Conservation (phyloP, 768 basidiomycete species). For the Termitomyces sp. region DNA sequence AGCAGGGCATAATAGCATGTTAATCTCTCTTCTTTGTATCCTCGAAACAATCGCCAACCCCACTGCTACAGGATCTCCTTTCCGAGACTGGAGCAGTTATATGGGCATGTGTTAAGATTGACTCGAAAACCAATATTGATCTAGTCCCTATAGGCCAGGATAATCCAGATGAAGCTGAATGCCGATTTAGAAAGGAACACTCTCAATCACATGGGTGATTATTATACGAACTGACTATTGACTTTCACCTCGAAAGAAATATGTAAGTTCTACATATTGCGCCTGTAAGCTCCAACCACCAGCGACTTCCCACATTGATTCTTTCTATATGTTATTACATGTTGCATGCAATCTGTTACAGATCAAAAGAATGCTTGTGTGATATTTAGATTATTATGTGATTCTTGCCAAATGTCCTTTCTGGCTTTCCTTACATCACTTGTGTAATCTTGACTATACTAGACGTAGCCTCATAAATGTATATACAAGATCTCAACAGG, state of each 20-base stretch:
- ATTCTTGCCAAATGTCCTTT: too few species aligned
- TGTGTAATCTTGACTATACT: background rate
- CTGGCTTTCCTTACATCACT: too few species aligned
- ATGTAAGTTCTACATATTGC: background rate
- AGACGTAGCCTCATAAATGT: background rate
- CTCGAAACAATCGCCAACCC: background rate
- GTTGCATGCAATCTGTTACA: background rate
- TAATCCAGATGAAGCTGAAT: slow-evolving; percentile 35
- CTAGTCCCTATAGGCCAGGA: slow-evolving; percentile 29
- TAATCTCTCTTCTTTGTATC: background rate
- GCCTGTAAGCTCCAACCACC: background rate
- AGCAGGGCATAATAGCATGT: too few species aligned
- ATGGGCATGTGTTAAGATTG: slow-evolving; percentile 32
- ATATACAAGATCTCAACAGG: background rate
- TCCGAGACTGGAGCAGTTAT: slow-evolving; percentile 15
- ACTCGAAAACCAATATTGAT: background rate
- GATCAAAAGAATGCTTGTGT: too few species aligned
- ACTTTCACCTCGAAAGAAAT: background rate
- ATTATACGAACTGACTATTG: background rate
- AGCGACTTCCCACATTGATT: background rate
- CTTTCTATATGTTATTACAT: background rate
- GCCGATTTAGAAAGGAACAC: slow-evolving; percentile 35
- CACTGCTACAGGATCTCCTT: slow-evolving; percentile 10
- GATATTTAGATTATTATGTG: too few species aligned
- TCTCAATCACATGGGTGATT: slow-evolving; percentile 36